Evolutionary conservation across 495 filamentous ascomycete species (phyloP).

Genomic region (Collariella sp.): DNA sequence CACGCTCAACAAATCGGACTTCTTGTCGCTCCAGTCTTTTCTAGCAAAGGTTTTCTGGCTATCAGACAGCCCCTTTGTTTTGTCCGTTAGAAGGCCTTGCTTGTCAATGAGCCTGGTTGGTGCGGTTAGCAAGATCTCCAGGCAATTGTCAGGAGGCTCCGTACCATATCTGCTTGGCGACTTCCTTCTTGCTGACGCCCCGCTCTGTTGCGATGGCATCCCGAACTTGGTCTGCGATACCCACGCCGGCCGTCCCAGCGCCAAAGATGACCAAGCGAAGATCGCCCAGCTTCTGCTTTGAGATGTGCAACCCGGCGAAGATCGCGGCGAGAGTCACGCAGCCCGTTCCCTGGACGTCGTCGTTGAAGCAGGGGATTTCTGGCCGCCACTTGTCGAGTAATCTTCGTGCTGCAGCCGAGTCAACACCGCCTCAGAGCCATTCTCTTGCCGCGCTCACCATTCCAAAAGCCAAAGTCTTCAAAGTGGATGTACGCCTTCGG

Average conservation of each 20-base stretch:
- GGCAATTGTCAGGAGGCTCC: no score
- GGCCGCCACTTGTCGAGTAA: conserved; percentile 67
- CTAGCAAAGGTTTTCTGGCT: conserved; percentile 62
- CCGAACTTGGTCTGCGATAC: conserved; percentile 77
- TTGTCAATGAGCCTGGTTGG: conserved; percentile 72
- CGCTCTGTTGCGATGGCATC: conserved; percentile 67
- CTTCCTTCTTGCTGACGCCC: conserved; percentile 61
- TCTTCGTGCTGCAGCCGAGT: conserved; percentile 36
- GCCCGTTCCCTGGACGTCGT: conserved; percentile 86
- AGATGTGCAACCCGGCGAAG: conserved; percentile 61
- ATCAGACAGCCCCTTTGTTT: conserved; percentile 43
- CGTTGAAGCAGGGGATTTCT: conserved; percentile 77
- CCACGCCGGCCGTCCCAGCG: conserved; percentile 76
- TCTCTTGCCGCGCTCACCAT: conserved; percentile 29
- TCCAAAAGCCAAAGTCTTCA: conserved; percentile 50
- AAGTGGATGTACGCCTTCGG: conserved; percentile 83
- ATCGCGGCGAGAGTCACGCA: conserved; percentile 80
- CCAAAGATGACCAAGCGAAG: conserved; percentile 68
- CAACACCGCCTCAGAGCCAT: background rate
- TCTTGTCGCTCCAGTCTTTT: conserved; percentile 47
- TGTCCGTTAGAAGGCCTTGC: conserved; percentile 61
- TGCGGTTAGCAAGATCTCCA: conserved; percentile 2
- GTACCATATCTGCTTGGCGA: conserved; percentile 73
- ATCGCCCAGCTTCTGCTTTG: conserved; percentile 56
- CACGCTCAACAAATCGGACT: conserved; percentile 54